Evolutionary conservation across 805 yeast genomes (phyloP).

Genomic region (Teunomyces atbi): DNA sequence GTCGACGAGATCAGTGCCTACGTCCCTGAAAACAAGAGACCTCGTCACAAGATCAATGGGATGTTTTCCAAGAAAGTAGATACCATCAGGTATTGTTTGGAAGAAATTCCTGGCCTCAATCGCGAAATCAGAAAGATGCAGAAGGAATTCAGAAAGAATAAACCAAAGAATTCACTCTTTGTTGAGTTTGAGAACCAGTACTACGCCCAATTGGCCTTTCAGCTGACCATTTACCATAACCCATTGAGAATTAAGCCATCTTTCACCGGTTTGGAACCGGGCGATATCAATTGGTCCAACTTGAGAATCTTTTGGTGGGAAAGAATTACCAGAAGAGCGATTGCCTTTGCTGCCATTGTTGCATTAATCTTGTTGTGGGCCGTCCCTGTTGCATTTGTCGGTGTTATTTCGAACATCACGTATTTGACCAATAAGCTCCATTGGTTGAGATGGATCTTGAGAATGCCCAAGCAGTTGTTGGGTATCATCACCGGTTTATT

Average conservation of each 20-base stretch:
- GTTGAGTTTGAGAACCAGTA: conserved; percentile 79
- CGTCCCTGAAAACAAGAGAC: conserved; percentile 67
- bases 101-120: conserved; percentile 56
- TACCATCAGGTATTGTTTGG: conserved; percentile 55
- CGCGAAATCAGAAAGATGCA: conserved; percentile 58
- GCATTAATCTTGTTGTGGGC: conserved; percentile 69
- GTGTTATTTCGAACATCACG: conserved; percentile 84
- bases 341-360: conserved; percentile 51
- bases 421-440: conserved; percentile 67
- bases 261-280: conserved; percentile 61
- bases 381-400: conserved; percentile 94
- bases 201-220: conserved; percentile 70
- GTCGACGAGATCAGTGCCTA: conserved; percentile 51
- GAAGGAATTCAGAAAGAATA: conserved; percentile 41
- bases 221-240: conserved; percentile 59
- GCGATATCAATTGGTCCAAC: conserved; percentile 66
- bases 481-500: conserved; percentile 87
- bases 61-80: conserved; percentile 54
- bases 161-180: conserved; percentile 76
- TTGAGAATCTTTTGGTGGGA: conserved; percentile 84
- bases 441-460: conserved; percentile 72
- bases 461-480: conserved; percentile 64
- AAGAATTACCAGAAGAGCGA: conserved; percentile 50
- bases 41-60: conserved; percentile 55
- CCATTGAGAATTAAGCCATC: conserved; percentile 64